These are phyloP conservation scores for Xylaria arbuscula DNA, from an alignment of 2,329 filamentous ascomycete species.

Conservation along the genomic window DNA sequence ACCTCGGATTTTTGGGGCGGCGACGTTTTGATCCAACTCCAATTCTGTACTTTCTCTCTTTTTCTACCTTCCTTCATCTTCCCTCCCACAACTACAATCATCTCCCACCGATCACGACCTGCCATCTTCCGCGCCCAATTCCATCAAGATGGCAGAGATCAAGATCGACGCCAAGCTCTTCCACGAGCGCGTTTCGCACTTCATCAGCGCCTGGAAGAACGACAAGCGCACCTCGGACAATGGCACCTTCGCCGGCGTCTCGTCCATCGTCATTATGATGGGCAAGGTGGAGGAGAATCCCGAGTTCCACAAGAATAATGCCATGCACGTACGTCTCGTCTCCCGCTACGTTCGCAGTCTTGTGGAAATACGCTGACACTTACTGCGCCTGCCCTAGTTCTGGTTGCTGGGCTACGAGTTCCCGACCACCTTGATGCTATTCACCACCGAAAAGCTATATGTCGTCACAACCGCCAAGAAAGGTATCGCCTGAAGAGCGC, in stretches of 20 bases:
- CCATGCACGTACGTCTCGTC: conserved; percentile 80
- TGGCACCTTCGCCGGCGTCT: conserved; percentile 84
- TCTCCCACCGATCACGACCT: conserved; percentile 37
- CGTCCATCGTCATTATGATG: conserved; percentile 89
- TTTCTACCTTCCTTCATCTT: conserved; percentile 21
- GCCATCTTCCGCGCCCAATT: conserved; percentile 46
- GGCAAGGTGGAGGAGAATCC: conserved; percentile 92
- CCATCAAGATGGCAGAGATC: conserved; percentile 77
- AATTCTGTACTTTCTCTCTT: conserved; percentile 50
- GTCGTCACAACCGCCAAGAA: conserved; percentile 98
- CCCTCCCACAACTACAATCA: conserved; percentile 28
- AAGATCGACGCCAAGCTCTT: conserved; percentile 95
- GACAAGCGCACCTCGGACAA: conserved; percentile 87
- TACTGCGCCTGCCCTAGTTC: conserved; percentile 68
- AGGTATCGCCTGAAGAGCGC: conserved; percentile 64
- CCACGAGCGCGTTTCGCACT: conserved; percentile 89
- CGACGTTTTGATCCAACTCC: conserved; percentile 32
- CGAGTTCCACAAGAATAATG: conserved; percentile 94
- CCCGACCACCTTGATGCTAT: conserved; percentile 91
- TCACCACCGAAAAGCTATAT: conserved; percentile 88
- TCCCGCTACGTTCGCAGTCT: not conserved
- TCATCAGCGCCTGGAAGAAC: conserved; percentile 93
- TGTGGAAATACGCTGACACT: conserved; percentile 21
- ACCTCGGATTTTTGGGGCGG: conserved; percentile 43
- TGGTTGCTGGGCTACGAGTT: conserved; percentile 99